These are phyloP conservation scores for Fraxinus sp. DNA, from an alignment of 305 asterid genomes.

Conservation along the genomic window DNA sequence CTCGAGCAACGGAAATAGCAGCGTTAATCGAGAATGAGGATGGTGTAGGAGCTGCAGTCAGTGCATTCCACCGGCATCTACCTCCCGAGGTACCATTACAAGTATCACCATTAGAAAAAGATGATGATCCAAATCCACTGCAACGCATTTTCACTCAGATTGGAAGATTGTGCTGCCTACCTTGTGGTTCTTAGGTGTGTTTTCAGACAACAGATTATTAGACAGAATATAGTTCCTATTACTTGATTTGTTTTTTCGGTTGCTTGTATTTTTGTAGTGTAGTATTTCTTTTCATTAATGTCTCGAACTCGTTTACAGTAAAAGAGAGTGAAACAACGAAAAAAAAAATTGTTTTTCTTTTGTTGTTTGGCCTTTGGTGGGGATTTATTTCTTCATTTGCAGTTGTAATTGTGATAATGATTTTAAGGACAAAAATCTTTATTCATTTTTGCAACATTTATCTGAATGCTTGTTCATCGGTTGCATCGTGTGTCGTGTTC, in stretches of 20 bases:
- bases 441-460: background rate
- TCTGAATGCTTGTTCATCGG: background rate
- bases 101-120: constrained; percentile 36
- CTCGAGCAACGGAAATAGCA: constrained; percentile 72
- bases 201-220: background rate
- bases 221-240: constrained; percentile 29
- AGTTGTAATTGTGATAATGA: background rate
- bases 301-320: background rate
- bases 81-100: constrained; percentile 69
- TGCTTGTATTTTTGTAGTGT: constrained; percentile 10
- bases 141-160: constrained; percentile 83
- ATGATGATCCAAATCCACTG: constrained; percentile 52
- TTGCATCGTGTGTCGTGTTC: background rate
- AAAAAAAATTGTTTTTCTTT: background rate
- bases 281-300: constrained; percentile 25
- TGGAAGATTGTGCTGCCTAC: constrained; percentile 60
- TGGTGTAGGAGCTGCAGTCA: constrained; percentile 89
- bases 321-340: background rate
- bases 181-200: constrained; percentile 53
- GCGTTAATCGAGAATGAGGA: constrained; percentile 64
- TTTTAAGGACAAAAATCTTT: background rate
- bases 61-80: constrained; percentile 83
- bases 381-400: background rate
- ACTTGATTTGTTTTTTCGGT: background rate
- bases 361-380: background rate